Base-by-base conservation (phyloP, 345 rosid species). In the Salix brachista region DNA sequence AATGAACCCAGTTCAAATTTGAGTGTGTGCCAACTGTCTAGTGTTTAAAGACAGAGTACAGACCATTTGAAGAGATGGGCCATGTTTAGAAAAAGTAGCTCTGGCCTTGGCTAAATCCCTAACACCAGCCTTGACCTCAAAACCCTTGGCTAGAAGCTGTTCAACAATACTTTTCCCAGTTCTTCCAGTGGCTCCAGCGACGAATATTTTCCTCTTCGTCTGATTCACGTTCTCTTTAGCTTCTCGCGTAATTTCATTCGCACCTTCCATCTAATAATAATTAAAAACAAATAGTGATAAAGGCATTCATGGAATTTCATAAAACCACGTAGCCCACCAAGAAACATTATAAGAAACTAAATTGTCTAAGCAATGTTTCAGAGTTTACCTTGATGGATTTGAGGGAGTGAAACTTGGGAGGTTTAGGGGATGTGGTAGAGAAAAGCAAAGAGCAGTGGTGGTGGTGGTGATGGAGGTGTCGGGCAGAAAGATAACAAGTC, bases 111-210 rank as follows among this genome's bases (percentile, higher is more conserved):
- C 95, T 67, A 91, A 64, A 73, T 92, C 94, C 25, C 94, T 91
- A 77, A 91, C 97, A 34, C 94, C 97, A 6, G 97, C 97, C 84
- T 88, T 92, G 69, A 95, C 97, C 10, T 86, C 78, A 67, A 91
- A 95, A 75, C 97, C 99, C 86, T 84, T 89, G 0, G 95, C 89
- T 62, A 95, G 86, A 39, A 94, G 83, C 89, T 89, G 97, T 64
- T 90, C 91, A 6, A 94, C 93, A 25, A 94, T 86, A 75, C 97
- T 85, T 77, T 94, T 92, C 36, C 97, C 97, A 2, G 94, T 90
- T 71, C 85, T 87, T 8, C 98, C 97, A 1, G 97, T 86, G 0
- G 98, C 98, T 77, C 98, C 98, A 4, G 97, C 98, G 25, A 94
- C 98, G 75, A 94, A 91, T 14, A 92, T 84, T 52, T 85, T 94